Evolutionary conservation across 2,329 filamentous ascomycete species (phyloP).

Genomic region (Colletotrichum aenigma): DNA sequence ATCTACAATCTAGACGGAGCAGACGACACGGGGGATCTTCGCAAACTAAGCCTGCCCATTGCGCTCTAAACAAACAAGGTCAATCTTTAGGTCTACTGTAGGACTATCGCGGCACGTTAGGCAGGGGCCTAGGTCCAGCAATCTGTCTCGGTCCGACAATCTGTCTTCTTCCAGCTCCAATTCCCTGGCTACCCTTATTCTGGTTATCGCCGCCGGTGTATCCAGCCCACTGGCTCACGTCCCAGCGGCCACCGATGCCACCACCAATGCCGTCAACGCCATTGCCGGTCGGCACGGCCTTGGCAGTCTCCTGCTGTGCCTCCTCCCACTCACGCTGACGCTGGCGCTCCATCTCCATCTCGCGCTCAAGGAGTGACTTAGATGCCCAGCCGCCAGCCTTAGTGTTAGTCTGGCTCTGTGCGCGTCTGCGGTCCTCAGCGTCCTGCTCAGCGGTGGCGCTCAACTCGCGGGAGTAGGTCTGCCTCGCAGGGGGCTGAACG

Average conservation of each 20-base stretch:
- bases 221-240: conserved; percentile 76
- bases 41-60: not conserved
- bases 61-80: not conserved
- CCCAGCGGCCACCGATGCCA: conserved; percentile 74
- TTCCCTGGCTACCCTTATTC: conserved; percentile 69
- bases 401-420: conserved; percentile 62
- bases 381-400: conserved; percentile 67
- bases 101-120: conserved; percentile 28
- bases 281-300: conserved; percentile 53
- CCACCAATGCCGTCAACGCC: conserved; percentile 67
- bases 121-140: conserved; percentile 74
- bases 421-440: conserved; percentile 64
- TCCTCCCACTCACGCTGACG: conserved; percentile 83
- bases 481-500: conserved; percentile 35
- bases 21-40: not conserved
- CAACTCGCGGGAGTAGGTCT: conserved; percentile 60
- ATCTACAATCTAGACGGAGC: not conserved
- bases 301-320: conserved; percentile 68
- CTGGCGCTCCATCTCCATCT: conserved; percentile 81
- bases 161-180: conserved; percentile 73
- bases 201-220: conserved; percentile 78
- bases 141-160: conserved; percentile 85
- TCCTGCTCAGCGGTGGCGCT: conserved; percentile 65
- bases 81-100: not conserved
- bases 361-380: conserved; percentile 76